Percentiles rank a stretch among this genome's conserved stretches.
phyloP scores from a whole-genome alignment of 2,329 filamentous ascomycete species.

The Colletotrichum tabaci region DNA sequence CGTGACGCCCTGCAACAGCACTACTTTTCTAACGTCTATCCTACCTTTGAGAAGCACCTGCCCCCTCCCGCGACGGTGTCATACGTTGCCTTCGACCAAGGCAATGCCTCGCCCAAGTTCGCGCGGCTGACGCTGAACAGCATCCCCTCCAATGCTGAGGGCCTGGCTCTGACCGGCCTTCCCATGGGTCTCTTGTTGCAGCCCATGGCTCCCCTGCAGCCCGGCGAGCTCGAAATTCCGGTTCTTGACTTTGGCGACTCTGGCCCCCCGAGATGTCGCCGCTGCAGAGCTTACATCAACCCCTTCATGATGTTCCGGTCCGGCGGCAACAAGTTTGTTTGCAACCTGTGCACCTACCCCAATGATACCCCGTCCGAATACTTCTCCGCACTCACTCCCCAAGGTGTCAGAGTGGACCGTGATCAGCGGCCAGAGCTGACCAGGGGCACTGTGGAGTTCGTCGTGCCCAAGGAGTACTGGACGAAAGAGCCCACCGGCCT shows the following conservation, averaged over 20 bases:
- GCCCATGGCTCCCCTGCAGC: conserved; percentile 85
- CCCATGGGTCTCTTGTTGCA: conserved; percentile 92
- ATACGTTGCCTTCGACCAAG: conserved; percentile 95
- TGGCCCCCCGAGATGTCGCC: conserved; percentile 90
- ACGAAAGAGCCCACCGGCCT: conserved; percentile 92
- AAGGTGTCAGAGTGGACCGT: conserved; percentile 89
- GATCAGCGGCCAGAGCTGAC: conserved; percentile 91
- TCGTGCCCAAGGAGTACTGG: conserved; percentile 99
- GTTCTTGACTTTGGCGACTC: conserved; percentile 94
- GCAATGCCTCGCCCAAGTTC: conserved; percentile 95
- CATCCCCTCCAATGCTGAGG: conserved; percentile 87
- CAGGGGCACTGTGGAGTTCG: conserved; percentile 93
- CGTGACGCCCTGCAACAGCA: conserved; percentile 87
- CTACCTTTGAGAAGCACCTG: conserved; percentile 94
- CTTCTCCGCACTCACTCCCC: conserved; percentile 90
- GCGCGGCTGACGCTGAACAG: conserved; percentile 93
- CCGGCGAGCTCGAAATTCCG: conserved; percentile 89
- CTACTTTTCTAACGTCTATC: conserved; percentile 90
- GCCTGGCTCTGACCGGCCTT: conserved; percentile 83
- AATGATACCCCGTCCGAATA: conserved; percentile 95
- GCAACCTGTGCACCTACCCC: conserved; percentile 97
- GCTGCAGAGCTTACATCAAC: conserved; percentile 97
- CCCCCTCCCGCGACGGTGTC: conserved; percentile 90
- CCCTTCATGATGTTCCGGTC: conserved; percentile 98
- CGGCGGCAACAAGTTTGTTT: conserved; percentile 96